Base-by-base conservation (phyloP, 2,329 filamentous ascomycete genomes). In the Apiospora rasikravindrae region DNA sequence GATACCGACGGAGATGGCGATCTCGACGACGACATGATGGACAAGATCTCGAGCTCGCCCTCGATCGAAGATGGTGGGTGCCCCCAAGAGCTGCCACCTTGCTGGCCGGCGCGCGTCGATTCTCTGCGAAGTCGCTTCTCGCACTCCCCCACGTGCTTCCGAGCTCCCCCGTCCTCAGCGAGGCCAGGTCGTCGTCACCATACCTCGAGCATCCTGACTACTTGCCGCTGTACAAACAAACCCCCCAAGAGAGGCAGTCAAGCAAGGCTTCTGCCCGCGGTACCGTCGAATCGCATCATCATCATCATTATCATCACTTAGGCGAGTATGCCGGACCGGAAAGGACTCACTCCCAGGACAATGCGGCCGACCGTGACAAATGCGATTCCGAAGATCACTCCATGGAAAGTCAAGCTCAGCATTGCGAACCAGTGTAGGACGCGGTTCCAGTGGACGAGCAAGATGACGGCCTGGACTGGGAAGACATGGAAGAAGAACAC, bases 21-120 rank as follows among this genome's bases (percentile, higher is more conserved):
- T 78, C 85, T 95, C 81, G 95, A 97, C 80, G 88, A 98, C 83
- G 96, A 98, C 83, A 91, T 98, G 91, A 94, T 97, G 93, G 96
- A 98, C 86, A 96, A 96, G 84, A 98, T 99, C 76, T 98, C 96
- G 79, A 98, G 95, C 83, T 98, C 96, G 78, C 96, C 96, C 81
- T 98, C 96, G 78, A 99, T 99, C 83, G 95, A 97, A 87, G 96
- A 98, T 92, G 96, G 96, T 99, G 91, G 89, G 95, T 96, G 86
- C 85, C 84, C 83, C 84, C 80, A 77, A 76, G 73, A 77, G 74
- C 79, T 82, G 76, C 80, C 81, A 75, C 78, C 78, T 73, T 64
- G 57, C 22, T 85, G 84, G 85, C 85, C 85, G 71, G 81, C 80
- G 76, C 83, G 84, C 78, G 79, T 84, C 75, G 84, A 84, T 74